These are phyloP conservation scores for Boletus rubropictus DNA, from an alignment of 768 basidiomycete genomes.

Conservation along the genomic window DNA sequence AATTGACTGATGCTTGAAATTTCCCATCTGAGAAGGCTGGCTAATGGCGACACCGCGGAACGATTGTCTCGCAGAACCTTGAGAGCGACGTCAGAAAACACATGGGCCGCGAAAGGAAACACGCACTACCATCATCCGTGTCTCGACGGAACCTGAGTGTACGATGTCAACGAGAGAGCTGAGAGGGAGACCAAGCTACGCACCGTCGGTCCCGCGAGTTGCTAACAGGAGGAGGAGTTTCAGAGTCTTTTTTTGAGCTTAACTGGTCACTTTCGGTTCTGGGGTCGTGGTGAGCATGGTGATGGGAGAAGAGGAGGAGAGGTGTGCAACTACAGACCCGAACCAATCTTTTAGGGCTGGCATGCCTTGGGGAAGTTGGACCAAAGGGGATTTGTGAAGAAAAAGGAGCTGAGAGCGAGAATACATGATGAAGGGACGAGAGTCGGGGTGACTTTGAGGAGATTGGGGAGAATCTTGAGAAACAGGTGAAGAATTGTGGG, in stretches of 20 bases:
- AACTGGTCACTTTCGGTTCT: conserved; percentile 44
- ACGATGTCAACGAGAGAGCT: conserved; percentile 6
- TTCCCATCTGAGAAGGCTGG: conserved; percentile 89
- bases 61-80: conserved; percentile 53
- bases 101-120: conserved; percentile 2
- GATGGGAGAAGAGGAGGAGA: conserved; percentile 5
- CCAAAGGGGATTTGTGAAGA: conserved; percentile 70
- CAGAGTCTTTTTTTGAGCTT: conserved; percentile 56
- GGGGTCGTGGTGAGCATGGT: conserved; percentile 18
- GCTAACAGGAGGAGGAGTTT: conserved; percentile 44
- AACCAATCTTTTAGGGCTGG: conserved; percentile 84
- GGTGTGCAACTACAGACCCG: conserved; percentile 49
- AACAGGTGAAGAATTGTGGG: conserved; percentile 4
- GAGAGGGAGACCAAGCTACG: conserved; percentile 9
- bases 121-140: conserved; percentile 64
- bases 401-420: conserved; percentile 61
- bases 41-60: conserved; percentile 60
- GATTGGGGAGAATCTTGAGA: conserved; percentile 7
- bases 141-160: conserved; percentile 65
- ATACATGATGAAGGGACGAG: conserved; percentile 56
- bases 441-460: conserved; percentile 19
- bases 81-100: conserved; percentile 23
- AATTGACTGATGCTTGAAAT: conserved; percentile 83
- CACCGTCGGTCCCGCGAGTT: conserved; percentile 67
- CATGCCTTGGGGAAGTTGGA: conserved; percentile 68